These are phyloP conservation scores for Syzygium oleosum DNA, from an alignment of 345 rosid species.

Conservation along the genomic window DNA sequence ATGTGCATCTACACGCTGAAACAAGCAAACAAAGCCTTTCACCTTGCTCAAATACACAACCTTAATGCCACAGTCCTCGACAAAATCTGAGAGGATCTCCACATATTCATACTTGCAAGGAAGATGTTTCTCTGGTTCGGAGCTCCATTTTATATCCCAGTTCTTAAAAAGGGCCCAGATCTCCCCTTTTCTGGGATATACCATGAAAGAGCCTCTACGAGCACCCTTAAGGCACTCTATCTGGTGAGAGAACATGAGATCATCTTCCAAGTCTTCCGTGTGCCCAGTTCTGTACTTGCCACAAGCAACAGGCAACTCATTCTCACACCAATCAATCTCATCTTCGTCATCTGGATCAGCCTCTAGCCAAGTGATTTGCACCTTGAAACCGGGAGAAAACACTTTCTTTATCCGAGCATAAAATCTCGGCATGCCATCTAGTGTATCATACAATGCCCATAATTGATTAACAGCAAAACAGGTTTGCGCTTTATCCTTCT, in stretches of 20 bases:
- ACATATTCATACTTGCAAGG: conserved; percentile 59
- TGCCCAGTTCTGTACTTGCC: conserved; percentile 42
- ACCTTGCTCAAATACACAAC: conserved; percentile 69
- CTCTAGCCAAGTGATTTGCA: conserved; percentile 73
- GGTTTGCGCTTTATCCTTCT: conserved; percentile 23
- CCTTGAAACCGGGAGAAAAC: conserved; percentile 40
- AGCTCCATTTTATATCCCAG: conserved; percentile 57
- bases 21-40: conserved; percentile 72
- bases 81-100: conserved; percentile 51
- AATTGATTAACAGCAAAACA: conserved; percentile 61
- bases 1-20: conserved; percentile 27
- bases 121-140: conserved; percentile 33
- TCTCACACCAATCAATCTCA: conserved; percentile 27
- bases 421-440: conserved; percentile 77
- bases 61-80: conserved; percentile 35
- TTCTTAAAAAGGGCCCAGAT: conserved; percentile 80
- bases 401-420: conserved; percentile 64
- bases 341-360: conserved; percentile 23
- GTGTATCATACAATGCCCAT: conserved; percentile 79
- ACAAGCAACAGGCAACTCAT: conserved; percentile 54
- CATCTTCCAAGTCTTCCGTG: conserved; percentile 27
- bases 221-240: conserved; percentile 3
- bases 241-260: conserved; percentile 60
- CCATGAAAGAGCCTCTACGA: conserved; percentile 10
- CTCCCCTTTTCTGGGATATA: conserved; percentile 77